Conservation (phyloP, 768 basidiomycete species). For the Phanerochaete sordida region DNA sequence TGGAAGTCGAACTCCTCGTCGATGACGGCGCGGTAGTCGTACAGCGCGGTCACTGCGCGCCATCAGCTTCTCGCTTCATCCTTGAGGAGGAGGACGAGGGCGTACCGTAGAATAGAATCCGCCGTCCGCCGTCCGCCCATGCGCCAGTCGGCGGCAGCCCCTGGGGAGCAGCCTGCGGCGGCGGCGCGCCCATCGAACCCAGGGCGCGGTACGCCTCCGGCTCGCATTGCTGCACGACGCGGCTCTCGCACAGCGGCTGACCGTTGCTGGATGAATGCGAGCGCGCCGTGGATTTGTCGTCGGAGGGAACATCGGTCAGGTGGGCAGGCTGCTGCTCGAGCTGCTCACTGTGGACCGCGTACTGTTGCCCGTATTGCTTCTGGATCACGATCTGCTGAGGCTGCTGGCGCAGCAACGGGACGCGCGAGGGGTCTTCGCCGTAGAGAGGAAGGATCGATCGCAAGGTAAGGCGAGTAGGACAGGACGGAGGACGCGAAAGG, state of each 20-base stretch:
- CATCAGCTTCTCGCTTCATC: slow-evolving; percentile 4
- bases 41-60: slow-evolving; percentile 77
- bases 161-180: slow-evolving; percentile 21
- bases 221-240: not conserved
- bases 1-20: slow-evolving; percentile 98
- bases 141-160: slow-evolving; percentile 58
- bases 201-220: not conserved
- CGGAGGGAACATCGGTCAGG: too few species aligned
- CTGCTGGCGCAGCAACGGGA: too few species aligned
- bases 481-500: too few species aligned
- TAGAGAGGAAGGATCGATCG: too few species aligned
- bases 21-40: slow-evolving; percentile 80
- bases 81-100: not conserved
- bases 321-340: too few species aligned
- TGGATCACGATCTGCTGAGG: too few species aligned
- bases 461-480: too few species aligned
- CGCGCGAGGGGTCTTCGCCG: too few species aligned
- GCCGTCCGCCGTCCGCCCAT: slow-evolving; percentile 77
- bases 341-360: too few species aligned
- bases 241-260: not conserved
- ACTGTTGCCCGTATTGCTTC: too few species aligned
- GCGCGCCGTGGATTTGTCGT: too few species aligned
- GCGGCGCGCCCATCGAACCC: not conserved
- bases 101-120: slow-evolving; percentile 87
- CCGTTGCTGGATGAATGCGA: too few species aligned